Evolutionary conservation across 768 basidiomycete genomes (phyloP), one percentile per base, ranked within the genome.

Genomic region (Leccinum ochraceum): DNA sequence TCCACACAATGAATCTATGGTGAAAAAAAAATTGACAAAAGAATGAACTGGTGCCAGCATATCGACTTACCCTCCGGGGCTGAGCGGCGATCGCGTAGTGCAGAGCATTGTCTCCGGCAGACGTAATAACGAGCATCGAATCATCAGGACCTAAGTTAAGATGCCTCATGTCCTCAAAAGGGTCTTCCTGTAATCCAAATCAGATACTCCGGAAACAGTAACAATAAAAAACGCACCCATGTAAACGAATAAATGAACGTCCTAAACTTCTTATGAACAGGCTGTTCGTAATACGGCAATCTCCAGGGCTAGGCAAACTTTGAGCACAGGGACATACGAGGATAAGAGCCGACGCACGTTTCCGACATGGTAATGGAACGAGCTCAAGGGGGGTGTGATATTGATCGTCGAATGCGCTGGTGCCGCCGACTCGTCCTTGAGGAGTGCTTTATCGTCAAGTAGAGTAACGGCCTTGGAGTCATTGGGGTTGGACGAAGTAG

Each of bases 101-200:
- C 37, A 92, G 76, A 3, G 88, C 87, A 69, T 92, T 92, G 72
- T 91, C 90, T 0, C 90, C 90, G 3, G 88, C 90, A 54, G 84
- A 86, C 1, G 89, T 91, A 66, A 92, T 90, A 17, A 86, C 84
- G 13, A 92, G 79, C 69, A 92, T 80, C 1, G 84, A 80, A 73
- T 92, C 90, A 13, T 86, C 79, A 37, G 74, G 71, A 20, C 81
- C 80, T 59, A 92, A 71, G 16, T 84, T 68, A 6, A 92, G 75
- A 66, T 83, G 79, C 63, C 80, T 78, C 80, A 92, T 84, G 69
- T 92, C 90, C 62, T 84, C 88, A 6, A 81, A 80, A 0, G 90
- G 90, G 68, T 92, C 90, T 71, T 92, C 90, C 84, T 83, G 49
- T 2, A 36, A 37, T 57, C 55, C 60, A 49, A 46, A 37, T 61